phyloP scores from a whole-genome alignment of 441 rosid species.

The Pelargonium fulgidum region DNA sequence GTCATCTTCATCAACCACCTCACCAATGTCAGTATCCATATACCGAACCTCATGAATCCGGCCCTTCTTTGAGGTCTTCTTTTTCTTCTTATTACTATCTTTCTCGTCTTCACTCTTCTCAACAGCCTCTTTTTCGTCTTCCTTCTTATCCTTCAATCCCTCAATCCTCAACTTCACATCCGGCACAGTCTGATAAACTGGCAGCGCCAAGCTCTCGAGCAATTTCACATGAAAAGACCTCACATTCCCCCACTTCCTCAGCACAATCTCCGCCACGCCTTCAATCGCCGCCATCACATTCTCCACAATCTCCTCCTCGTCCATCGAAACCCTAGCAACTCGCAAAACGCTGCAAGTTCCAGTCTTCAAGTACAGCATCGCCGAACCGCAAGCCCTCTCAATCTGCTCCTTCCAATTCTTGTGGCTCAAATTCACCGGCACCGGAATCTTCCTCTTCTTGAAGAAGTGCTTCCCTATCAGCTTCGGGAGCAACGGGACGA shows the following conservation, averaged over 20 bases:
- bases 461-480: slow-evolving; percentile 83
- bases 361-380: slow-evolving; percentile 55
- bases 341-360: slow-evolving; percentile 84
- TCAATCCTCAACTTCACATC: slow-evolving; percentile 71
- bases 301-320: slow-evolving; percentile 37
- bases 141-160: slow-evolving; percentile 28
- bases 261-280: slow-evolving; percentile 62
- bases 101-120: slow-evolving; percentile 27
- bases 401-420: slow-evolving; percentile 91
- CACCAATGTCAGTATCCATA: slow-evolving; percentile 9
- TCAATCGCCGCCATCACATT: slow-evolving; percentile 59
- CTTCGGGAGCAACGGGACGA: slow-evolving; percentile 64
- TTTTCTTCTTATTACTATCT: slow-evolving; percentile 27
- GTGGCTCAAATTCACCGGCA: slow-evolving; percentile 63
- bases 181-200: slow-evolving; percentile 72
- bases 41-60: slow-evolving; percentile 1
- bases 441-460: slow-evolving; percentile 68
- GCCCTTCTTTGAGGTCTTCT: neutral
- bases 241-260: slow-evolving; percentile 66
- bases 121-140: slow-evolving; percentile 18
- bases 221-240: slow-evolving; percentile 82
- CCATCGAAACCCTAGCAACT: slow-evolving; percentile 65
- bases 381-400: slow-evolving; percentile 57
- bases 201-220: slow-evolving; percentile 73
- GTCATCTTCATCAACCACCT: slow-evolving; percentile 3